Evolutionary conservation across 1,284 basidiomycete genomes (phyloP), one percentile per base, ranked within the genome.

Genomic region (Melampsora larici-populina): DNA sequence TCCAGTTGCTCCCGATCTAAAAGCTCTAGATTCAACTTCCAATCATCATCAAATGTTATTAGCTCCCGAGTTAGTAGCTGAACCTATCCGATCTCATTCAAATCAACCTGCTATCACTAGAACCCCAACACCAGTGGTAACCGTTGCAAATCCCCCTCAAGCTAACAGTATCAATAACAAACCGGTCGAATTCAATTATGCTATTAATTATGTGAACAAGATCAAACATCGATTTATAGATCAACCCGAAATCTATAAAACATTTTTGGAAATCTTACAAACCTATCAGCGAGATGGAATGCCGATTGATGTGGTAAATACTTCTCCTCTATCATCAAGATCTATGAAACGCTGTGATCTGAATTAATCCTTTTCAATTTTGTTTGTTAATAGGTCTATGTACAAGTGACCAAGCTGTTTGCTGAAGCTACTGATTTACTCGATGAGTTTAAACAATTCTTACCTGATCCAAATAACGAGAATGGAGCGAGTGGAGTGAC

Each of bases 181-280:
- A 49, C 75, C 75, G 29, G 75, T 78, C 62, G 75, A 78, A 62
- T 78, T 78, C 29, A 78, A 78, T 49, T 78, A 78, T 63, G 75
- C 75, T 21, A 78, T 78, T 48, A 78, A 70, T 65, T 78, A 78
- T 43, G 75, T 78, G n/a, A 78, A 78, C 31, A 78, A 78, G 33
- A 78, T 78, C 58, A 78, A 78, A 36, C 66, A 70, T 65, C 66
- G 75, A 15, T 78, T 78, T 49, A 70, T 78, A 43, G 75, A 78
- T 55, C 75, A 70, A 49, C 75, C 75, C n/a, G 75, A 78, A 49
- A 70, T 78, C 43, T 78, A 78, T 55, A 78, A 78, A 55, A 78
- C 66, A 0, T 78, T 78, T 70, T 58, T 78, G 21, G 75, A 78
- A 48, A 78, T 78, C 60, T 67, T 78, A 26, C 75, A 78, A 70